A percentile compares a stretch with the other conserved stretches of the same genome.
Conservation (phyloP, 495 filamentous ascomycete species). For the Talaromyces ruber region DNA sequence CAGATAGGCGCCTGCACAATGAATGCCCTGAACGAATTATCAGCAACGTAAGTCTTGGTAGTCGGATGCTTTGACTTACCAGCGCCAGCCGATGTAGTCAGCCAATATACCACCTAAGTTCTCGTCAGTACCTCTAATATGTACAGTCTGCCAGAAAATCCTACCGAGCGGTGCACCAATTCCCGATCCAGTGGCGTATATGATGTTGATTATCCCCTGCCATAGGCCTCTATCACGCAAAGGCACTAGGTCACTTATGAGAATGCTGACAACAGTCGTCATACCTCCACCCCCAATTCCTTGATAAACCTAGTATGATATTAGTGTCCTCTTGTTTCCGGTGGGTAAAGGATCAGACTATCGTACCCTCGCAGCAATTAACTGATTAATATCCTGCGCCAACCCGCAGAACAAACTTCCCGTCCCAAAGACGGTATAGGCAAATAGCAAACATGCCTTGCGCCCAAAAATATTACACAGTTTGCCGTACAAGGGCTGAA, state of each 20-base stretch:
- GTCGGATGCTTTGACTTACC: slow-evolving; percentile 35
- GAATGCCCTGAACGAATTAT: slow-evolving; percentile 49
- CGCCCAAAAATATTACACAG: slow-evolving; percentile 76
- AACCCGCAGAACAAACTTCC: slow-evolving; percentile 69
- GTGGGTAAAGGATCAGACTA: not conserved
- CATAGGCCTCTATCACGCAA: slow-evolving; percentile 70
- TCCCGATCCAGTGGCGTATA: slow-evolving; percentile 62
- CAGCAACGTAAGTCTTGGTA: slow-evolving; percentile 6
- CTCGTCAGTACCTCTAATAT: not conserved
- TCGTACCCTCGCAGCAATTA: slow-evolving; percentile 56
- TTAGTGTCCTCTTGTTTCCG: not conserved
- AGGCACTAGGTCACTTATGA: slow-evolving; percentile 70
- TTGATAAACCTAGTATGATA: slow-evolving; percentile 35
- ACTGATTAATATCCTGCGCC: slow-evolving; percentile 56
- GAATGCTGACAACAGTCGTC: slow-evolving; percentile 70
- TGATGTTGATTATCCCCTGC: slow-evolving; percentile 78
- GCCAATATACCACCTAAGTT: slow-evolving; percentile 53
- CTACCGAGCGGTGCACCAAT: slow-evolving; percentile 63
- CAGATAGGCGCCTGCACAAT: slow-evolving; percentile 63
- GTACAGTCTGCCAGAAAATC: not conserved
- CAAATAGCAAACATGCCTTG: slow-evolving; percentile 65
- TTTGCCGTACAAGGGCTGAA: slow-evolving; percentile 74
- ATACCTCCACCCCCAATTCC: slow-evolving; percentile 82
- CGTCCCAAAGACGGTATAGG: slow-evolving; percentile 64
- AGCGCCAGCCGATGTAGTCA: slow-evolving; percentile 76